Conservation (phyloP, 345 rosid species). For the Microthlaspi erraticum region DNA sequence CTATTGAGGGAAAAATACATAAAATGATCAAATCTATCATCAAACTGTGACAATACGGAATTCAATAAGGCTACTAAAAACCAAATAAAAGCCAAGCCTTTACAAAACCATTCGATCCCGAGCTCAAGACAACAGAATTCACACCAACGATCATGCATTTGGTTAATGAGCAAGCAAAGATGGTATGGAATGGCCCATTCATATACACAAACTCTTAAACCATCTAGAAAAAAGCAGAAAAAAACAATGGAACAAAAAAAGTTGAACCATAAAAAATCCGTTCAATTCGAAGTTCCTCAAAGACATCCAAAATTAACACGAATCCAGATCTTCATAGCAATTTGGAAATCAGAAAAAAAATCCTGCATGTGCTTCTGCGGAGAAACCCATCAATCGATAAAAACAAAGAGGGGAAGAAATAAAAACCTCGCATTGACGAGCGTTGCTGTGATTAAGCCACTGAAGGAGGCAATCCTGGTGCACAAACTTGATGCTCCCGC, state of each 20-base stretch:
- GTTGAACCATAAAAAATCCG: constrained; percentile 1
- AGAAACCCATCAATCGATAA: not conserved
- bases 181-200: not conserved
- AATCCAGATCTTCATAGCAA: constrained; percentile 20
- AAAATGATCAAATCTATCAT: not conserved
- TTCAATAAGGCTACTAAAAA: not conserved
- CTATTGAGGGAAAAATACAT: not conserved
- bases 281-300: not conserved
- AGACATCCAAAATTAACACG: not conserved
- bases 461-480: constrained; percentile 99
- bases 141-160: constrained; percentile 7
- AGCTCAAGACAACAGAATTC: constrained; percentile 2
- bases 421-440: constrained; percentile 99
- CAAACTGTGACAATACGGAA: not conserved
- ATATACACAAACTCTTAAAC: not conserved
- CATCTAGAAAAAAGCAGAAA: not conserved
- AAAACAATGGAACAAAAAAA: not conserved
- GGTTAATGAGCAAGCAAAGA: constrained; percentile 1
- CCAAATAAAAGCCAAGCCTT: not conserved
- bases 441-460: constrained; percentile 99
- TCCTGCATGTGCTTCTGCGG: not conserved
- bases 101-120: not conserved
- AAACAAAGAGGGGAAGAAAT: not conserved
- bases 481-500: constrained; percentile 98
- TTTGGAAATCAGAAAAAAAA: not conserved